Evolutionary conservation across 441 rosid genomes (phyloP), one percentile per base, ranked within the genome.

Genomic region (Adansonia grandidieri): DNA sequence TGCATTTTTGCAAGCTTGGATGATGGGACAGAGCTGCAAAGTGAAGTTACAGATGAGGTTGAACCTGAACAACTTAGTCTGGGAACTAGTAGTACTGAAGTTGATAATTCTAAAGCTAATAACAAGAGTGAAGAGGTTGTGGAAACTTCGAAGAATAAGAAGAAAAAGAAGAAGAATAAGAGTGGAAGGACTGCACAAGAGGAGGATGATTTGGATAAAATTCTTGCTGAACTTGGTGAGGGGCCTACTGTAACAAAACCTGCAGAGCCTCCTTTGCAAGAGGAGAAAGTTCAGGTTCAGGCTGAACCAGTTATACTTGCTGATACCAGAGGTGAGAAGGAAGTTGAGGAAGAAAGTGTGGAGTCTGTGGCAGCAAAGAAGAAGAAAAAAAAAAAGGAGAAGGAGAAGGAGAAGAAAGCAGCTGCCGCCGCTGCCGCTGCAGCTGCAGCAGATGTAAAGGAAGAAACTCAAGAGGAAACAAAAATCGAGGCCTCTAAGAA

Each of bases 351-450:
- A 80, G 95, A 90, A 66, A 85, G 78, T 61, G 80, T 81, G 76
- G 96, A 89, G 82, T 88, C 93, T 82, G 97, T 94, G 74, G 97
- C 98, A 53, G 95, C 97, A 7, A 96, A 93, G 89, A 96, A 92
- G 85, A 94, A 85, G 88, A 96, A 86, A 72, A 96, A 94, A 90
- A 96, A 96, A 86, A 96, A 96, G 84, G 92, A 88, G 78, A 37
- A 37, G 40, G 93, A 92, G 79, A 91, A 96, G 65, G 92, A 93
- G 79, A 92, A 96, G 83, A 92, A 93, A 83, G 92, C 89, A 54
- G 96, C 95, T 2, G 95, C 95, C 1, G 92, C 90, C 0, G 88
- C 87, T 2, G 85, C 84, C 1, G 84, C 83, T 0, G 81, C 79
- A 0, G 89, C 88, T 3, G 82, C 82, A 10, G 83, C 82, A 28